phyloP scores from a whole-genome alignment of 257 asterid species.

The Solanum arcanum region DNA sequence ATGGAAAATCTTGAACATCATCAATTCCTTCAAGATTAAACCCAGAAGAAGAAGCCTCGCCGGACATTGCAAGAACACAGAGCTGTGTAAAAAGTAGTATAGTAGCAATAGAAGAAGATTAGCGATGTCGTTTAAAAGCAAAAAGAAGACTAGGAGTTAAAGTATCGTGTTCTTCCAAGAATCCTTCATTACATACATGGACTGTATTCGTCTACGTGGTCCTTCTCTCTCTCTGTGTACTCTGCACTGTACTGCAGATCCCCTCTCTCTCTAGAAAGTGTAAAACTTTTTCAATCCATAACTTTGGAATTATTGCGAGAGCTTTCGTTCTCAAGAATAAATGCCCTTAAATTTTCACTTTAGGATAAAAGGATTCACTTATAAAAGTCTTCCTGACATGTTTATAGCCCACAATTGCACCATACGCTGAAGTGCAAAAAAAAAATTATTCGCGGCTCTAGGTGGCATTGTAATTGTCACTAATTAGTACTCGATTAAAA shows the following conservation, averaged over 20 bases:
- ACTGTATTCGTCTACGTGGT: constrained; percentile 75
- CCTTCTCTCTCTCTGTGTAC: constrained; percentile 7
- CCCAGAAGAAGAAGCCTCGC: constrained; percentile 21
- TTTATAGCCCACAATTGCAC: neutral
- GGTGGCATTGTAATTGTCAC: no score
- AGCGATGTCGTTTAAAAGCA: constrained; percentile 19
- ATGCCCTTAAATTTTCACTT: neutral
- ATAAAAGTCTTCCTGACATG: neutral
- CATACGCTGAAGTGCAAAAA: neutral
- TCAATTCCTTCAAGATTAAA: constrained; percentile 54
- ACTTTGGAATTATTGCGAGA: neutral
- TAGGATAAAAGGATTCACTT: neutral
- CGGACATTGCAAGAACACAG: constrained; percentile 18
- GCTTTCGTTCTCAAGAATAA: constrained; percentile 6
- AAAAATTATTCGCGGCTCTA: no score
- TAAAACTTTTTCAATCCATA: neutral
- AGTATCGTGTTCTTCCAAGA: constrained; percentile 41
- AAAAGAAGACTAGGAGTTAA: neutral
- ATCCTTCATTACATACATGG: constrained; percentile 58
- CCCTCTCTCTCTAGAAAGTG: neutral
- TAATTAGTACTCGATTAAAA: no score
- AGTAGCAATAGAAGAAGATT: neutral
- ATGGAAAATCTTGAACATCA: constrained; percentile 55
- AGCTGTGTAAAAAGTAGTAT: neutral
- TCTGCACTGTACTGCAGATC: neutral